phyloP scores from a whole-genome alignment of 129 eudicot genomes.

The Flaveria bidentis region DNA sequence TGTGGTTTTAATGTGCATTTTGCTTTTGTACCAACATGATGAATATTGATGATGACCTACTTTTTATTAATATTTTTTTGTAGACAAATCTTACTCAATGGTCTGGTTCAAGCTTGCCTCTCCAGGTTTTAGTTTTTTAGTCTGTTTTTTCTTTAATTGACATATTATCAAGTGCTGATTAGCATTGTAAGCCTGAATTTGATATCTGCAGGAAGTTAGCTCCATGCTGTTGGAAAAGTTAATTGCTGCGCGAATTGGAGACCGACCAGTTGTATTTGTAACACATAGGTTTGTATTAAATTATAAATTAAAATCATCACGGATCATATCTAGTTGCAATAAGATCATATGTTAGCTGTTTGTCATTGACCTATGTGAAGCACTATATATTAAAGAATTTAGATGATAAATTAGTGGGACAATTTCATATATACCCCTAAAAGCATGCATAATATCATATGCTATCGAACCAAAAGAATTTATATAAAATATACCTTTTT shows the following conservation, averaged over 20 bases:
- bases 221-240: slow-evolving; percentile 88
- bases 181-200: neutral
- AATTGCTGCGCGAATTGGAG: slow-evolving; percentile 86
- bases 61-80: slow-evolving; percentile 28
- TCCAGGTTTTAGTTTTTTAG: slow-evolving; percentile 11
- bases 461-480: neutral
- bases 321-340: neutral
- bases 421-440: neutral
- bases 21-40: slow-evolving; percentile 13
- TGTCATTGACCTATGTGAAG: neutral
- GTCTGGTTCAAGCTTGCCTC: slow-evolving; percentile 99
- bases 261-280: slow-evolving; percentile 87
- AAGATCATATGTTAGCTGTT: slow-evolving; percentile 20
- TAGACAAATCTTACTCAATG: slow-evolving; percentile 97
- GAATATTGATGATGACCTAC: neutral
- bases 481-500: neutral
- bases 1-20: neutral
- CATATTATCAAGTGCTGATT: slow-evolving; percentile 1
- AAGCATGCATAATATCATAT: neutral
- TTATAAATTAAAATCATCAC: neutral
- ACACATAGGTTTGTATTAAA: slow-evolving; percentile 68
- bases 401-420: neutral
- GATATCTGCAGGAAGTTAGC: slow-evolving; percentile 82
- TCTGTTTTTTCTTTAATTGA: neutral
- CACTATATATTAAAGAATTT: neutral